Evolutionary conservation across 2,329 filamentous ascomycete species (phyloP), one percentile per base, ranked within the genome.

Genomic region (Neocatenulostroma microsporum): DNA sequence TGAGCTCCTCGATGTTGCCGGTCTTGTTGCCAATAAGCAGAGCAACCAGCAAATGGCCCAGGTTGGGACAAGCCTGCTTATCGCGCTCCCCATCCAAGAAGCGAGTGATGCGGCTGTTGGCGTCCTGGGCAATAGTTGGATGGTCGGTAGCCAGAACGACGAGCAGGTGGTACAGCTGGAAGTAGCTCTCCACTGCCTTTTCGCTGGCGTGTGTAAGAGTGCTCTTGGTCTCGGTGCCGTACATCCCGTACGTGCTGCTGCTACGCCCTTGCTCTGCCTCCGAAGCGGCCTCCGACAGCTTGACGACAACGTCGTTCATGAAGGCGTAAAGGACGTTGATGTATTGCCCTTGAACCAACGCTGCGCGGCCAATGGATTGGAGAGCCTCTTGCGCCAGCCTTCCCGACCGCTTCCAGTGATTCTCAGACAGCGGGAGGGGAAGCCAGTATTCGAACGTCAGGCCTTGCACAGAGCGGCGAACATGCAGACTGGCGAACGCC

Each of bases 141-240:
- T 39, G 35, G 13, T 51, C 49, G 4, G 36, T 46, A 2, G 39
- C 45, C 2, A 51, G 34, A 34, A 43, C 45, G 27, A 48, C 27
- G 3, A 51, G 44, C 11, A 51, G 41, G 24, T 51, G 48, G 26
- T 47, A 49, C 25, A 51, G 45, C 20, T 51, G 47, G 27, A 46
- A 49, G 37, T 49, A 41, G 35, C 38, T 44, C 37, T 51, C 47
- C 28, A 51, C 40, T 12, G 48, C 48, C 21, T 48, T 48, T 33
- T 48, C 47, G 14, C 37, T 41, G 20, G 45, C 47, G 18, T 43
- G 42, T 5, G 39, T 48, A 17, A 48, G 41, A 2, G 45, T 44
- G n/a, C 42, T 48, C 31, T 41, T 42, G 12, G 28, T 33, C 12
- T 26, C 18, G 20, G 21, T 18, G 19, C 18, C 30, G 27, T 31